Base-by-base conservation (phyloP, 2,329 filamentous ascomycete genomes). In the Aspergillus udagawae region DNA sequence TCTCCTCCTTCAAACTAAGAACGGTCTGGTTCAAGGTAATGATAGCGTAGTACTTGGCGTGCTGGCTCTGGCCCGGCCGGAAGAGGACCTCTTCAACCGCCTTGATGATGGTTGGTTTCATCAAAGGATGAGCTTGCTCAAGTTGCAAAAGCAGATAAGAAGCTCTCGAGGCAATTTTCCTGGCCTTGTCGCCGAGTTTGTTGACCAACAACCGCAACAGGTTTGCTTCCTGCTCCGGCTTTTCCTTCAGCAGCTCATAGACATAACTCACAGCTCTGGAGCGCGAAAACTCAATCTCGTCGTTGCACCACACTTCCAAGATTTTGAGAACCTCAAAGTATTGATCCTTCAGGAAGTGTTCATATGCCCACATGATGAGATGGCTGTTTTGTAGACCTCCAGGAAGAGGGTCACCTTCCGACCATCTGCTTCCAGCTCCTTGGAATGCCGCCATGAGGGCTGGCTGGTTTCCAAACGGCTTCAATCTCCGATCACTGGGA, bases 11-110 rank as follows among this genome's bases (percentile, higher is more conserved):
- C 54, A 78, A 84, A 73, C 90, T 96, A 51, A 99, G 77, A 51
- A 97, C 92, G 0, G 93, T 97, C 76, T 99, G 95, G 72, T 99
- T 99, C 51, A 99, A 81, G 0, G 94, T 97, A 72, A 97, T 97
- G 72, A 96, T 87, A 35, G 91, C 92, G 74, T 96, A 97, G 76
- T 99, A 99, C 71, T 91, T 95, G 44, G 93, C 91, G 65, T 95
- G 90, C 38, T 88, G 81, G 68, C 86, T 93, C 74, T 97, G 94
- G 10, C 91, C 90, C 0, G 92, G 90, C 53, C 91, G 86, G 70
- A 97, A 89, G 23, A 99, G 79, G 49, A 96, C 83, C 65, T 97
- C 93, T 73, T 99, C 93, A 47, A 99, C 86, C 9, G 87, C 86
- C 60, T 85, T 87, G 63, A 97, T 86, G 63, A 99, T 89, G 53